Conservation (phyloP, 176 grass and related monocot species). For the Leersia perrieri region DNA sequence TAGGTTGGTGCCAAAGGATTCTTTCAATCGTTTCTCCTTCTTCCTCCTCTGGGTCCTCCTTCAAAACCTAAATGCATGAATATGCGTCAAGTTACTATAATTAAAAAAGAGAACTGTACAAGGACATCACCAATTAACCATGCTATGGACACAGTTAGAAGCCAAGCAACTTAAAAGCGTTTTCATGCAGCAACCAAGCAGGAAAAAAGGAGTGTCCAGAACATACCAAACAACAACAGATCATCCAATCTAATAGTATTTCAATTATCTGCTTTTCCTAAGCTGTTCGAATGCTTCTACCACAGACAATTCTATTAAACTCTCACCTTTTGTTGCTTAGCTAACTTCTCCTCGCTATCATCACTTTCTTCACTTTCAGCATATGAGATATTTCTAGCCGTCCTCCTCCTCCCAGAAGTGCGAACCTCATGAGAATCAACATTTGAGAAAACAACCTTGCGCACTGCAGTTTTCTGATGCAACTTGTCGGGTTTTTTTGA, state of each 20-base stretch:
- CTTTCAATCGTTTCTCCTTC: slow-evolving; percentile 92
- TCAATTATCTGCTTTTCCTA: background rate
- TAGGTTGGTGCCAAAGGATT: slow-evolving; percentile 90
- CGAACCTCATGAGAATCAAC: slow-evolving; percentile 56
- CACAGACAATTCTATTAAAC: slow-evolving; percentile 1
- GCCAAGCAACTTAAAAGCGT: background rate
- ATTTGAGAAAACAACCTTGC: slow-evolving; percentile 26
- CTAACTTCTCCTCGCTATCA: slow-evolving; percentile 72
- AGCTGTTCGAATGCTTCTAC: slow-evolving; percentile 10
- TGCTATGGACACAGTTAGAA: background rate
- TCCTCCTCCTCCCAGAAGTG: slow-evolving; percentile 83
- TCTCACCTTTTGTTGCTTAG: slow-evolving; percentile 81
- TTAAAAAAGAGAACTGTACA: background rate
- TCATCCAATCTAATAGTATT: background rate
- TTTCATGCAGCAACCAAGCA: background rate
- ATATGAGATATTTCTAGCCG: slow-evolving; percentile 82
- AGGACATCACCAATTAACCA: background rate
- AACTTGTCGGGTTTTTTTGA: slow-evolving; percentile 52
- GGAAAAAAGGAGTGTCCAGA: background rate
- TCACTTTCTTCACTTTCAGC: slow-evolving; percentile 98
- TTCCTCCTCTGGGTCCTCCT: slow-evolving; percentile 86
- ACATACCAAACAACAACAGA: background rate
- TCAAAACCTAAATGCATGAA: slow-evolving; percentile 42
- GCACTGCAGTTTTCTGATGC: slow-evolving; percentile 45
- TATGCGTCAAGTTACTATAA: background rate